Base-by-base conservation (phyloP, 495 filamentous ascomycete species). In the Tuber indicum region DNA sequence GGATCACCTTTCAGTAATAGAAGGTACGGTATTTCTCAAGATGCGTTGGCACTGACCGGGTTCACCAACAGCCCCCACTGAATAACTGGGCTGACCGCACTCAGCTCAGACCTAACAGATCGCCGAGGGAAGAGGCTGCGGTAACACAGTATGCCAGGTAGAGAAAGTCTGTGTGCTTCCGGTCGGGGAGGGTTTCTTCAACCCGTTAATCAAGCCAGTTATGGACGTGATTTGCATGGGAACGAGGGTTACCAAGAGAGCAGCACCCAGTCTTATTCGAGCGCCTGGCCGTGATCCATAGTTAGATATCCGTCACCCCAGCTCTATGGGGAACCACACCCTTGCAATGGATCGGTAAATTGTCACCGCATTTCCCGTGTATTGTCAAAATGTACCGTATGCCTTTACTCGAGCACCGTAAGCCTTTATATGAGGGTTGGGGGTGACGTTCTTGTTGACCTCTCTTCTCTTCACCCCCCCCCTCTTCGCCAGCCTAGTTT, bases 261-360 rank as follows among this genome's bases (percentile, higher is more conserved):
- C 76, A 79, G 45, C 73, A 75, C 78, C 78, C 77, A 79, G 73
- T 76, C 78, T 79, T 49, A 66, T 79, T 80, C 66, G 77, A 79
- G 74, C 77, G 62, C 62, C 43, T 52, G 74, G 78, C 77, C 75
- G 71, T 47, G 66, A 78, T 77, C 76, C 78, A 75, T 66, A 75
- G 58, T 66, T 66, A 36, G 58, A 36, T 66, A 66, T 66, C 78
- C 71, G 58, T 75, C 52, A 69, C 78, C 62, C 73, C 73, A 75
- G 43, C 47, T 76, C 58, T 32, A 36, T 66, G 58, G 14, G 78
- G 79, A 72, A 71, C 76, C 79, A 77, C 66, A 80, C 74, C 78
- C 78, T 72, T 80, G 71, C 36, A 76, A 45, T 66, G 45, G 72
- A 77, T 77, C 74, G 76, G 71, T 78, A 78, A 77, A 78, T 78